Evolutionary conservation across 768 basidiomycete genomes (phyloP), one percentile per base, ranked within the genome.

Genomic region (Hemileccinum impolitum): DNA sequence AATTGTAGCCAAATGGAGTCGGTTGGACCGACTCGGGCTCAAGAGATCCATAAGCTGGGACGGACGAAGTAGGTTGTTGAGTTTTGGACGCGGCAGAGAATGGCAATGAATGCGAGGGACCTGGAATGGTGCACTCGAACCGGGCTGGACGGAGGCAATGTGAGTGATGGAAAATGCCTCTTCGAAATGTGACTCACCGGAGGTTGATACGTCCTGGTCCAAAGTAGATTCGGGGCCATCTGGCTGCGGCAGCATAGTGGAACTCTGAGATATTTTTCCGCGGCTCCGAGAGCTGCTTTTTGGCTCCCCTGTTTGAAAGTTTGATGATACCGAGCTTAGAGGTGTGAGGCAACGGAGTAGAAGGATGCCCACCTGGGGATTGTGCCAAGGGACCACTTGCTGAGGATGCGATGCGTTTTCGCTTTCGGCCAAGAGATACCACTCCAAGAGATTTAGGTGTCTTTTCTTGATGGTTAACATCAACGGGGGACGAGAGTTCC

Each of bases 381-480:
- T 43, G 49, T 49, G 36, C 17, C 28, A 44, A 48, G 35, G 43
- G 42, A 36, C 36, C 30, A n/a, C 25, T 51, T 23, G 47, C 28
- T 9, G 62, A 57, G 4, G 64, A 60, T 30, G 41, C 14, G 18
- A 54, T 50, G 12, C 62, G 57, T 51, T 63, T 56, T 62, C 67
- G 60, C 50, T 59, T 56, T 39, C 52, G 46, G 48, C 58, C 49
- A 25, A 43, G 48, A n/a, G 56, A 30, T 17, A 15, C 45, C 31
- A 39, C 31, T 45, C 47, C 53, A 4, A 45, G 43, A 25, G 59
- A 34, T 46, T 54, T 55, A 32, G 45, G 54, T 31, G 45, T 55
- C 51, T 43, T 51, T 34, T 48, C 54, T 35, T 25, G 48, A 39
- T 2, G 18, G 15, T 1, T 17, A 12, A 50, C 52, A 23, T 54